Conservation (phyloP, 163 green algal genomes). For the Botryococcus braunii region DNA sequence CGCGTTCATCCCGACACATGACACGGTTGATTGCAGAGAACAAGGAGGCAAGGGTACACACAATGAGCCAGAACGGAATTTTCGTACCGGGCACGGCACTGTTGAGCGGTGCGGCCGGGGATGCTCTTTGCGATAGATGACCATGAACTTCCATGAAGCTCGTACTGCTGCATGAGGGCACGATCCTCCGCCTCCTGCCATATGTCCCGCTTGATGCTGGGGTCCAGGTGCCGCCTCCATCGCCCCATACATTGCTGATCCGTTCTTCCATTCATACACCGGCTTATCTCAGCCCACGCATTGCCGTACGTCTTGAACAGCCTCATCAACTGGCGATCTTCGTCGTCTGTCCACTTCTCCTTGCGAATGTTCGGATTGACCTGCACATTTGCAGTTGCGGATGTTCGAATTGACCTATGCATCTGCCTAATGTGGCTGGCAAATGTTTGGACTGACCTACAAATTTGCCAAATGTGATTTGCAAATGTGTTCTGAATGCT, state of each 20-base stretch:
- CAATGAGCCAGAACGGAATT: too few relatives aligned
- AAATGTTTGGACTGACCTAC: too few relatives aligned
- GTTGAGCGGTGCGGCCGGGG: conserved; percentile 68
- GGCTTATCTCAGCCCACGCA: conserved; percentile 70
- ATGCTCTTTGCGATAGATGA: conserved; percentile 56
- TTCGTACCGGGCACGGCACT: conserved; percentile 70
- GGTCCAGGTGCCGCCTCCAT: conserved; percentile 80
- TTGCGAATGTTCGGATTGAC: conserved; percentile 73
- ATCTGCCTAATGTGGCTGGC: too few relatives aligned
- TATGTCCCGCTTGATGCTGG: conserved; percentile 50
- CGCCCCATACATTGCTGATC: conserved; percentile 82
- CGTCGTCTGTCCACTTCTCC: conserved; percentile 72
- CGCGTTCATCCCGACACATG: too few relatives aligned
- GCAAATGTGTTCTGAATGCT: too few relatives aligned
- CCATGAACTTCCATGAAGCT: conserved; percentile 56
- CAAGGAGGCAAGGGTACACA: too few relatives aligned
- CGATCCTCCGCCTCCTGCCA: conserved; percentile 65
- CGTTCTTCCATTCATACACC: conserved; percentile 41
- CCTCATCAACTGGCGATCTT: conserved; percentile 52
- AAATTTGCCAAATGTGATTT: too few relatives aligned
- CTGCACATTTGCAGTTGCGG: conserved; percentile 19
- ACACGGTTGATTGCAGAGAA: too few relatives aligned
- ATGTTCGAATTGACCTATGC: neutral
- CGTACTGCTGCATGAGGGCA: conserved; percentile 41
- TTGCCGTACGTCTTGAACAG: conserved; percentile 59